Evolutionary conservation across 176 grass and related monocot species (phyloP).

Genomic region (Lolium multiflorum): DNA sequence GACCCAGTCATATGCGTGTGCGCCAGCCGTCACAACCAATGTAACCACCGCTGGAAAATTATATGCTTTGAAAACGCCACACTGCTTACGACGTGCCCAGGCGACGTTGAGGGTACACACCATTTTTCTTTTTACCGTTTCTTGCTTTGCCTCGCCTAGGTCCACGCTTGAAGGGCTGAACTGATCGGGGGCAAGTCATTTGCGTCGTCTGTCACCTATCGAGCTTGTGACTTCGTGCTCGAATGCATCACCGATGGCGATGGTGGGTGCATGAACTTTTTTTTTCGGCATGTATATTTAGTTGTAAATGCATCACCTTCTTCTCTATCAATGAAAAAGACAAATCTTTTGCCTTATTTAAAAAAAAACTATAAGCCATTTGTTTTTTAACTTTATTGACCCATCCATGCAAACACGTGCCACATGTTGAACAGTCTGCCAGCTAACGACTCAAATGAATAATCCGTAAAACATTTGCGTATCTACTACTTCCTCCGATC

Average conservation of each 20-base stretch:
- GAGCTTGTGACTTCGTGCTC: background rate
- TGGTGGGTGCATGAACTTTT: no score
- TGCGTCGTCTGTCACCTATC: background rate
- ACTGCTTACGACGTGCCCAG: conserved; percentile 43
- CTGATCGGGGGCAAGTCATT: background rate
- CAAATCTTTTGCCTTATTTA: no score
- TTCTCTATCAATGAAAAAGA: no score
- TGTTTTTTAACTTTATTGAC: background rate
- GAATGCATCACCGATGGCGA: conserved; percentile 18
- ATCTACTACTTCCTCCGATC: no score
- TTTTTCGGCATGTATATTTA: no score
- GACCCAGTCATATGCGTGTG: conserved; percentile 39
- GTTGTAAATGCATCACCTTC: no score
- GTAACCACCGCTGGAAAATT: conserved; percentile 14
- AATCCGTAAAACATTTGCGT: no score
- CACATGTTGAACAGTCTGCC: background rate
- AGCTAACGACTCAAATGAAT: background rate
- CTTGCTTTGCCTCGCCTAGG: conserved; percentile 12
- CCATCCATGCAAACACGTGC: background rate
- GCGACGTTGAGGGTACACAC: background rate
- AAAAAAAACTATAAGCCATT: background rate
- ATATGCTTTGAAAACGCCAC: conserved; percentile 7
- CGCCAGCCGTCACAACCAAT: conserved; percentile 32
- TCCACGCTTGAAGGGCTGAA: conserved; percentile 26
- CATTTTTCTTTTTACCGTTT: background rate